These are phyloP conservation scores for Cyclotella cryptica DNA, from an alignment of 108 stramenopile genomes.

Conservation along the genomic window DNA sequence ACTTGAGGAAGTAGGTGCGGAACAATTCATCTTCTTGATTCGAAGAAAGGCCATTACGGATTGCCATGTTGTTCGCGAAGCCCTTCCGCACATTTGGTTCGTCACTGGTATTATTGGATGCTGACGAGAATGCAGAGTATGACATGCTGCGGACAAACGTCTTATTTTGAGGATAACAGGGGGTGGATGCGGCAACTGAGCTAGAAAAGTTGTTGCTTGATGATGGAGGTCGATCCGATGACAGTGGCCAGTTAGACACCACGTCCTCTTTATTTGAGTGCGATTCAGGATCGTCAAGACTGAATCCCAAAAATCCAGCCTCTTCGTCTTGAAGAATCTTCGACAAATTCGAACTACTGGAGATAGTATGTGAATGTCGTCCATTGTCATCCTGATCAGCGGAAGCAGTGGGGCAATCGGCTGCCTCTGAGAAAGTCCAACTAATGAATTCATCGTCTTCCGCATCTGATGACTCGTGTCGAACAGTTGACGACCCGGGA, in stretches of 20 bases:
- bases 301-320: conserved; percentile 7
- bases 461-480: conserved; percentile 6
- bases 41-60: conserved; percentile 16
- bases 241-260: not conserved
- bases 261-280: not conserved
- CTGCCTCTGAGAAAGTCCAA: conserved; percentile 20
- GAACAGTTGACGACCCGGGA: conserved; percentile 50
- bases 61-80: conserved; percentile 6
- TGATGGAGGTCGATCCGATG: conserved; percentile 6
- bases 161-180: conserved; percentile 16
- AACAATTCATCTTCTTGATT: conserved; percentile 63
- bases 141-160: conserved; percentile 54
- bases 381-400: conserved; percentile 11
- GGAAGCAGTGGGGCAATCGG: conserved; percentile 11
- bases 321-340: conserved; percentile 18
- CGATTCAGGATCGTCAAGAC: not conserved
- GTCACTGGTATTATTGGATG: conserved; percentile 5
- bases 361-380: conserved; percentile 2
- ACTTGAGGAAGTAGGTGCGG: conserved; percentile 76
- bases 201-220: conserved; percentile 9
- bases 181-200: not conserved
- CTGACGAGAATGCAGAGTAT: conserved; percentile 67
- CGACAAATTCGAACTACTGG: conserved; percentile 16
- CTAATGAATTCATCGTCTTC: conserved; percentile 44
- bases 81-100: conserved; percentile 8